phyloP scores from a whole-genome alignment of 2,329 filamentous ascomycete genomes.

The Diaporthe amygdali region DNA sequence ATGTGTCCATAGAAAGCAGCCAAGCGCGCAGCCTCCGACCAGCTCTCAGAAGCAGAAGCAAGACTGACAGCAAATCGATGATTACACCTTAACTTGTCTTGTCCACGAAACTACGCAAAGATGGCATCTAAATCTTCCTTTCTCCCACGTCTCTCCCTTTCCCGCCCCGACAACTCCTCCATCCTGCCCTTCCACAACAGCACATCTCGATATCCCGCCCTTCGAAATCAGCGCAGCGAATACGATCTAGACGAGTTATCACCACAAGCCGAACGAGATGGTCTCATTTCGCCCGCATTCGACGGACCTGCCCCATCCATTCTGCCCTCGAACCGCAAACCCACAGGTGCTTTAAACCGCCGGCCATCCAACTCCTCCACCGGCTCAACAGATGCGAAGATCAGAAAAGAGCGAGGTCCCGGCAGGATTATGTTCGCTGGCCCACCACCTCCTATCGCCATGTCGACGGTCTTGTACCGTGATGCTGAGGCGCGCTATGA shows the following conservation, averaged over 20 bases:
- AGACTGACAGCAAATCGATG: not conserved
- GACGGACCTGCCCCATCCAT: conserved; percentile 16
- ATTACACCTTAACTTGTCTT: not conserved
- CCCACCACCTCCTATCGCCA: conserved; percentile 56
- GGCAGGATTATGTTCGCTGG: conserved; percentile 48
- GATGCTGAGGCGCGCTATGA: conserved; percentile 35
- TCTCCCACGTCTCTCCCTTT: conserved; percentile 36
- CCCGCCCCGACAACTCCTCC: conserved; percentile 29
- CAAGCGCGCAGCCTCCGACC: not conserved
- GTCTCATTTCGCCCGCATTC: conserved; percentile 25
- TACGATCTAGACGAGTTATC: conserved; percentile 40
- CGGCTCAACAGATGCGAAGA: conserved; percentile 30
- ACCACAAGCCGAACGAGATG: conserved; percentile 33
- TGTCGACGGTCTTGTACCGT: conserved; percentile 44
- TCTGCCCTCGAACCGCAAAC: conserved; percentile 21
- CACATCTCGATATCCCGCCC: conserved; percentile 27
- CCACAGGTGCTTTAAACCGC: conserved; percentile 20
- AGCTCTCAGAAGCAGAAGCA: not conserved
- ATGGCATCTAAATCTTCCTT: conserved; percentile 36
- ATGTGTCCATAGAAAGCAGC: not conserved
- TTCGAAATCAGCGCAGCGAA: conserved; percentile 38
- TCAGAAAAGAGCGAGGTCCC: conserved; percentile 34
- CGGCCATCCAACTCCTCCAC: conserved; percentile 27
- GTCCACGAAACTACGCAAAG: not conserved
- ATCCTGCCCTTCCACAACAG: conserved; percentile 34